A percentile compares a stretch with the other conserved stretches of the same genome.
Evolutionary conservation across 2,329 filamentous ascomycete species (phyloP).

Genomic region (Aspergillus quadricinctus): DNA sequence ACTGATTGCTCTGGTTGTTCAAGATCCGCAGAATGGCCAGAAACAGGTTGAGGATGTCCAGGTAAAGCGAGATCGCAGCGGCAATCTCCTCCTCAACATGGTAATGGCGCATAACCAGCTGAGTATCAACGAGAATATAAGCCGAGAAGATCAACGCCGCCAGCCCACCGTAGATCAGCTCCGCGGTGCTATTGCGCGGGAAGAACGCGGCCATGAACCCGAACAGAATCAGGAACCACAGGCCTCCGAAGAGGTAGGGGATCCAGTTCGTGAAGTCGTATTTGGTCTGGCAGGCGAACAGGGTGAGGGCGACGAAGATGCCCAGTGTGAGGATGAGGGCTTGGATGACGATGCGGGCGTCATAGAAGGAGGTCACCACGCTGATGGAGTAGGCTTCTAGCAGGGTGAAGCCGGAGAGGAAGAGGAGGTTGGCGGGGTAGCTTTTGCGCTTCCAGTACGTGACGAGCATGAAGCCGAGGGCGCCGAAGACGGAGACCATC

Average conservation of each 20-base stretch:
- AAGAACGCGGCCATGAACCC: conserved; percentile 91
- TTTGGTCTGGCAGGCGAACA: conserved; percentile 95
- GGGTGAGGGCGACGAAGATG: conserved; percentile 60
- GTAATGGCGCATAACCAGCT: conserved; percentile 91
- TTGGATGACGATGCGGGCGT: conserved; percentile 77
- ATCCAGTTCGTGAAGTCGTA: conserved; percentile 98
- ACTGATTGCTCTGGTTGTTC: conserved; percentile 79
- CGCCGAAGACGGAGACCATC: conserved; percentile 78
- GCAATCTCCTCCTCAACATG: conserved; percentile 98
- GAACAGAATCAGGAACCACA: conserved; percentile 89
- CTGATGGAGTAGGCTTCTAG: conserved; percentile 92
- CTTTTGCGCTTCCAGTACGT: conserved; percentile 96
- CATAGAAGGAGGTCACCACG: conserved; percentile 88
- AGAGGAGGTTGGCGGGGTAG: conserved; percentile 90
- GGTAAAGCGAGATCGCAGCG: conserved; percentile 87
- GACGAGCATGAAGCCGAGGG: conserved; percentile 77
- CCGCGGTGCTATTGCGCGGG: conserved; percentile 72
- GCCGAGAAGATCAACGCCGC: conserved; percentile 84
- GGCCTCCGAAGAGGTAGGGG: conserved; percentile 83
- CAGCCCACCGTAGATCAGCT: conserved; percentile 78
- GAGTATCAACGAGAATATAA: conserved; percentile 95
- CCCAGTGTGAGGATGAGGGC: conserved; percentile 78
- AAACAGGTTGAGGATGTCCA: conserved; percentile 97
- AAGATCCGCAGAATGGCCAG: conserved; percentile 90
- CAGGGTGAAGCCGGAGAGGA: conserved; percentile 83